phyloP scores from a whole-genome alignment of 2,329 filamentous ascomycete genomes.

The Aspergillus sp. region DNA sequence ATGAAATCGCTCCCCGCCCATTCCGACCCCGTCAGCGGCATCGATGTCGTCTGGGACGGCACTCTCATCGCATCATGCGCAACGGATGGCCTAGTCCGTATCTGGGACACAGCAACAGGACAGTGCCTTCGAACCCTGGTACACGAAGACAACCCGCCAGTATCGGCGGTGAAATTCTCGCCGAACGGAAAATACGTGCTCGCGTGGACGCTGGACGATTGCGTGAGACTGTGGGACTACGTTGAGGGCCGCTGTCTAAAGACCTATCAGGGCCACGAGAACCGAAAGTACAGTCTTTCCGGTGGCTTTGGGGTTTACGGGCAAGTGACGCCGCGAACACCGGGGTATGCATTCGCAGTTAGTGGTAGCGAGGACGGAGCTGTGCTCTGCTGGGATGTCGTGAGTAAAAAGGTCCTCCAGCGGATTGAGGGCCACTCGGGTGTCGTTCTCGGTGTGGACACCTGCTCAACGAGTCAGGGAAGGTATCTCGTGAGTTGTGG shows the following conservation, averaged over 20 bases:
- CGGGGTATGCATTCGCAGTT: constrained; percentile 63
- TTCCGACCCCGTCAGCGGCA: constrained; percentile 88
- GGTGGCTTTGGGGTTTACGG: constrained; percentile 76
- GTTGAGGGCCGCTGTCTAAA: constrained; percentile 88
- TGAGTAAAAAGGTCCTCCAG: constrained; percentile 79
- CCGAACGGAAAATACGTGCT: constrained; percentile 93
- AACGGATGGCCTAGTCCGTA: constrained; percentile 84
- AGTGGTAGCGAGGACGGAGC: constrained; percentile 86
- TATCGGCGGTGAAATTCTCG: constrained; percentile 85
- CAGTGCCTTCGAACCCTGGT: constrained; percentile 94
- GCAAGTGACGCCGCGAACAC: constrained; percentile 25
- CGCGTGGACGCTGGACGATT: constrained; percentile 87
- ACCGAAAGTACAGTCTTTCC: constrained; percentile 79
- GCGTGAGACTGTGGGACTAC: constrained; percentile 92
- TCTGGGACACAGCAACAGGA: constrained; percentile 94
- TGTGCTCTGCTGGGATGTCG: constrained; percentile 87
- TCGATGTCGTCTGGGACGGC: constrained; percentile 90
- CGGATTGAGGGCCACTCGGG: constrained; percentile 57
- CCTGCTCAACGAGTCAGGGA: constrained; percentile 52
- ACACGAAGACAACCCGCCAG: constrained; percentile 91
- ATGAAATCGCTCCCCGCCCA: constrained; percentile 94
- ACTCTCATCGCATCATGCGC: constrained; percentile 90
- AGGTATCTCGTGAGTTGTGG: constrained; percentile 61
- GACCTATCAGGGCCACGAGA: constrained; percentile 92
- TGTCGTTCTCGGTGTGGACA: constrained; percentile 60